A percentile compares a stretch with the other conserved stretches of the same genome.
Evolutionary conservation across 371 early-diverging fungal genomes (phyloP).

Genomic region (Mucor circinelloides): DNA sequence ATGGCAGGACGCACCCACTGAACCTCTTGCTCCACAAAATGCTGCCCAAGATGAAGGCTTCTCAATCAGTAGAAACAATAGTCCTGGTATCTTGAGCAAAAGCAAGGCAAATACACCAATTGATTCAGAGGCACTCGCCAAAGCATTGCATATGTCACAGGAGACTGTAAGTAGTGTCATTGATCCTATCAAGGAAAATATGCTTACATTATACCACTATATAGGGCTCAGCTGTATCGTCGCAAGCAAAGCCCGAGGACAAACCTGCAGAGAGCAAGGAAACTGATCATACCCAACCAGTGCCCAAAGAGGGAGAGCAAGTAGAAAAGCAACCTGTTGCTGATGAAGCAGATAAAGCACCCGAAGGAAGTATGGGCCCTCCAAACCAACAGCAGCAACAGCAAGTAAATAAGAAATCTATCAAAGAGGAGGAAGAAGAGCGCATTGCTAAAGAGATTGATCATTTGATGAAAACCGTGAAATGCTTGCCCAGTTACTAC

Average conservation of each 20-base stretch:
- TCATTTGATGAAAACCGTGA: slow-evolving; percentile 51
- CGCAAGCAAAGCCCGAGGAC: not conserved
- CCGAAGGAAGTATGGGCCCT: not conserved
- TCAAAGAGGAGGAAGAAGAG: slow-evolving; percentile 8
- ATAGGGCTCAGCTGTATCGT: not conserved
- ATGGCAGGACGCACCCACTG: slow-evolving; percentile 22
- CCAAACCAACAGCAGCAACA: not conserved
- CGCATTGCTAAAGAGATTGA: slow-evolving; percentile 42
- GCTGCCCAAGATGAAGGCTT: not conserved
- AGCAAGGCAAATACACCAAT: not conserved
- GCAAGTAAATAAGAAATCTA: not conserved
- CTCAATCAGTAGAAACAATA: not conserved
- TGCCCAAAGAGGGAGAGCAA: not conserved
- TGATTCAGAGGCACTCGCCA: not conserved
- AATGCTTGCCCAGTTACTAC: slow-evolving; percentile 60
- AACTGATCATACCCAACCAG: not conserved
- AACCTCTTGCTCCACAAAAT: slow-evolving; percentile 4
- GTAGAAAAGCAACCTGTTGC: not conserved
- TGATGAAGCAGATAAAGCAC: not conserved
- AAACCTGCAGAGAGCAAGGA: not conserved
- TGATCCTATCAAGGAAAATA: not conserved
- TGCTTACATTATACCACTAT: not conserved
- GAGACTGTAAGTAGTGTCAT: not conserved
- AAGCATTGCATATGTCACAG: not conserved
- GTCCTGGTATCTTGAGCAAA: no score